phyloP scores from a whole-genome alignment of 495 filamentous ascomycete species.

The Annulohypoxylon stygium region DNA sequence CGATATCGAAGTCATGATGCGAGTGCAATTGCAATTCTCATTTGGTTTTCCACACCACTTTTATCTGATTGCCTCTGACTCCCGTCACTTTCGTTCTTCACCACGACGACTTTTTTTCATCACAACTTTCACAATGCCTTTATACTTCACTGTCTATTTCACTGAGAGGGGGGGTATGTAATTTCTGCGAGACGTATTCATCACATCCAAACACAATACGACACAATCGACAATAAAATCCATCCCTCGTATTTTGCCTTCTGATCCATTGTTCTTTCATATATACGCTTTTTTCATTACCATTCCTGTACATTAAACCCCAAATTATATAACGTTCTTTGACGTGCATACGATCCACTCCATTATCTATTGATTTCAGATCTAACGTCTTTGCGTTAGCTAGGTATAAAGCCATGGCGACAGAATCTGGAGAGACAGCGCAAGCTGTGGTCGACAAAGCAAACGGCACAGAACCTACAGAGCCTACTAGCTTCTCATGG shows the following conservation, averaged over 20 bases:
- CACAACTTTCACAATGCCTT: no score
- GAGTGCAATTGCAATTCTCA: neutral
- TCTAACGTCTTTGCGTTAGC: constrained; percentile 16
- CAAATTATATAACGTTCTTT: no score
- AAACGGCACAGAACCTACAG: constrained; percentile 10
- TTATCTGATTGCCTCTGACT: neutral
- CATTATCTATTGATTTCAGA: neutral
- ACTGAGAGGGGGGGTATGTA: no score
- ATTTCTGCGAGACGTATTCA: no score
- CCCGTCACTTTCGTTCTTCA: no score
- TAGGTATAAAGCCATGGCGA: constrained; percentile 28
- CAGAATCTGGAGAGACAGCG: constrained; percentile 9
- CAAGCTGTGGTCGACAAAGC: constrained; percentile 8
- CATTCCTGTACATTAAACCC: neutral
- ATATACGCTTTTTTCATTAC: neutral
- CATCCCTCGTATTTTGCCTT: neutral
- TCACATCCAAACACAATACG: neutral
- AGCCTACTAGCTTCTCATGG: constrained; percentile 44
- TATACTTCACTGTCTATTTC: no score
- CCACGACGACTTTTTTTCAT: no score
- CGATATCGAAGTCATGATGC: neutral
- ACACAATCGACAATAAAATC: neutral
- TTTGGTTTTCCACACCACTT: neutral
- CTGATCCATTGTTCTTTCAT: neutral
- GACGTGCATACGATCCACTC: no score